phyloP scores from a whole-genome alignment of 768 basidiomycete genomes.

The Myochromella boudieri region DNA sequence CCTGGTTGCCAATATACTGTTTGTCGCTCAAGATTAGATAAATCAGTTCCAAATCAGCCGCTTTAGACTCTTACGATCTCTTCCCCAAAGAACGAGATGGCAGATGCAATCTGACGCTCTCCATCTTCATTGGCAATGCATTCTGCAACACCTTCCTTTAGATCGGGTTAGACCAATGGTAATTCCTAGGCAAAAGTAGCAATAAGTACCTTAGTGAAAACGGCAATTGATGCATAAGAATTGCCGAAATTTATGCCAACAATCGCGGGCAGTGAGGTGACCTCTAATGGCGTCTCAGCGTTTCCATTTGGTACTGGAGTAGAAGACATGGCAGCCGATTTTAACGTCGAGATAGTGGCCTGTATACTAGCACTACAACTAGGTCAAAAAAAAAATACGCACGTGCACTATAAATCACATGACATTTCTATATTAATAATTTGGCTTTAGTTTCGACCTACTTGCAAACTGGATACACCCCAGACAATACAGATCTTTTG shows the following conservation, averaged over 20 bases:
- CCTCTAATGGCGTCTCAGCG: slow-evolving; percentile 37
- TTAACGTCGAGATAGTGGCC: background rate
- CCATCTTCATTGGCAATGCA: slow-evolving; percentile 99
- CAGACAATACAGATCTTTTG: too few relatives aligned
- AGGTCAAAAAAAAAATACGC: background rate
- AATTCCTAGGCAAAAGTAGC: background rate
- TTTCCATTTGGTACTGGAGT: slow-evolving; percentile 47
- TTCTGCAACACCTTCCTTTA: slow-evolving; percentile 85
- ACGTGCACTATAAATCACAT: background rate
- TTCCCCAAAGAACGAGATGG: slow-evolving; percentile 87
- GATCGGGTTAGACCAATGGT: background rate
- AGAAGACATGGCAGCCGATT: slow-evolving; percentile 10
- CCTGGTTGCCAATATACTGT: slow-evolving; percentile 96
- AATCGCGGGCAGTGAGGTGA: slow-evolving; percentile 53
- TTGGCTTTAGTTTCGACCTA: too few relatives aligned
- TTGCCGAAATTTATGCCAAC: slow-evolving; percentile 98
- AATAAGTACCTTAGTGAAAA: slow-evolving; percentile 80
- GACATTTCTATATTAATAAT: background rate
- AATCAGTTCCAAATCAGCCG: background rate
- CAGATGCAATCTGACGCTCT: slow-evolving; percentile 96
- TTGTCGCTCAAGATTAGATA: background rate
- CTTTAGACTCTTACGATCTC: slow-evolving; percentile 66
- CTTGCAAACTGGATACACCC: too few relatives aligned
- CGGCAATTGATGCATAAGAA: slow-evolving; percentile 91
- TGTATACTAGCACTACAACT: background rate